Evolutionary conservation across 768 basidiomycete species (phyloP).

Genomic region (Rhodotorula diobovata): DNA sequence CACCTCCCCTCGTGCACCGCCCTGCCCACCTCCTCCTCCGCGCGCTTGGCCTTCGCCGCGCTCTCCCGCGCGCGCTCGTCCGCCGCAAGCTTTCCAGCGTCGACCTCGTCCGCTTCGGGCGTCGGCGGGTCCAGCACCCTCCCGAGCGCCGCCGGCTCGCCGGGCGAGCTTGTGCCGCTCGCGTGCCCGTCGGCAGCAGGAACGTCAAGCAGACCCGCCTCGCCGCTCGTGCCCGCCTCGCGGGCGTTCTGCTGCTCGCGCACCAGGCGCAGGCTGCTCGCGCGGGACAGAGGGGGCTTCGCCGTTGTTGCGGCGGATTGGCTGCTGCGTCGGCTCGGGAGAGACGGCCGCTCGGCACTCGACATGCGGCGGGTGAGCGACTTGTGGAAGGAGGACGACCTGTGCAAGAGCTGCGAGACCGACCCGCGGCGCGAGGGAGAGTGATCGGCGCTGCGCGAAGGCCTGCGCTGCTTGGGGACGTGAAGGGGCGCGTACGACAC

Average conservation of each 20-base stretch:
- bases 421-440: background rate
- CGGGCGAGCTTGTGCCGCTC: background rate
- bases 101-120: background rate
- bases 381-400: conserved; percentile 5
- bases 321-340: background rate
- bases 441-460: background rate
- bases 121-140: background rate
- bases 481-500: background rate
- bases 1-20: background rate
- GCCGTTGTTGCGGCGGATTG: background rate
- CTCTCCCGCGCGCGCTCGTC: background rate
- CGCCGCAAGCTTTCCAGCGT: background rate
- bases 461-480: too few species aligned
- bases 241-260: conserved; percentile 24
- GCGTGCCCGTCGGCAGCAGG: background rate
- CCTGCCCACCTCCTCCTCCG: background rate
- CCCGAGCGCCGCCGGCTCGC: background rate
- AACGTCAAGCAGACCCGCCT: background rate
- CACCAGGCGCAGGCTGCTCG: background rate
- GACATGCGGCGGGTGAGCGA: conserved; percentile 7
- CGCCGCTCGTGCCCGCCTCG: background rate
- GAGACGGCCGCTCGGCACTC: background rate
- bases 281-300: background rate
- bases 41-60: background rate
- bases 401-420: conserved; percentile 3